These are phyloP conservation scores for Coemansia aciculifera DNA, from an alignment of 192 early-diverging fungal genomes.

Conservation along the genomic window DNA sequence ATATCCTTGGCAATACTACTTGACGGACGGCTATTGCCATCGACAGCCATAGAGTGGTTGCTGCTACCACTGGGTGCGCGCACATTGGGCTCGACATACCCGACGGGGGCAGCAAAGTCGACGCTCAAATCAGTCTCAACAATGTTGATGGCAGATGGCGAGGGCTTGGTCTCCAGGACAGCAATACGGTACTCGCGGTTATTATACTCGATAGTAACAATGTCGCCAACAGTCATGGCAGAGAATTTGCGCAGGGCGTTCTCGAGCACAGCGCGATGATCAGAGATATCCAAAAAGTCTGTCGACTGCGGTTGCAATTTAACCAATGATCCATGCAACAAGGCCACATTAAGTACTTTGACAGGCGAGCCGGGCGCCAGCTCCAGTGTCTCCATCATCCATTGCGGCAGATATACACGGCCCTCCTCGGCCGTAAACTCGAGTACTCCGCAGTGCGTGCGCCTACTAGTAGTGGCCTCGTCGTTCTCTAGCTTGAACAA, in stretches of 20 bases:
- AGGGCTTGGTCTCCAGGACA: conserved; percentile 87
- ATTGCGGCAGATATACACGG: conserved; percentile 89
- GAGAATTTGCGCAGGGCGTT: conserved; percentile 90
- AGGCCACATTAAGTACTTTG: conserved; percentile 71
- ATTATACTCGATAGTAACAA: conserved; percentile 93
- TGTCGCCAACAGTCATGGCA: conserved; percentile 88
- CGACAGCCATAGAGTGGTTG: conserved; percentile 2
- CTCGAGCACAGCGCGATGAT: conserved; percentile 96
- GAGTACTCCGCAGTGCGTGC: conserved; percentile 93
- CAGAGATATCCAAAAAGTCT: conserved; percentile 95
- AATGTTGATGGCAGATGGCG: conserved; percentile 81
- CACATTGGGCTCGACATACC: conserved; percentile 83
- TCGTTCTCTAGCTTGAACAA: conserved; percentile 81
- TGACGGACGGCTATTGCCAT: conserved; percentile 23
- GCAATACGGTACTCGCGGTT: conserved; percentile 80
- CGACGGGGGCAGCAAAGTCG: conserved; percentile 95
- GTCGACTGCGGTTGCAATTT: conserved; percentile 97
- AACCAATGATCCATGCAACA: conserved; percentile 85
- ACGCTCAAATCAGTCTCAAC: conserved; percentile 97
- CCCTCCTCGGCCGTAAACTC: conserved; percentile 99
- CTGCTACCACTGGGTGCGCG: conserved; percentile 19
- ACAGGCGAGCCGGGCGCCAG: conserved; percentile 77
- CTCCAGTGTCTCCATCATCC: conserved; percentile 94
- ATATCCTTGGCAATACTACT: conserved; percentile 51
- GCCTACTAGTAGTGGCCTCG: conserved; percentile 32